phyloP scores from a whole-genome alignment of 306 rosid genomes.

The Sechiopsis laciniata region DNA sequence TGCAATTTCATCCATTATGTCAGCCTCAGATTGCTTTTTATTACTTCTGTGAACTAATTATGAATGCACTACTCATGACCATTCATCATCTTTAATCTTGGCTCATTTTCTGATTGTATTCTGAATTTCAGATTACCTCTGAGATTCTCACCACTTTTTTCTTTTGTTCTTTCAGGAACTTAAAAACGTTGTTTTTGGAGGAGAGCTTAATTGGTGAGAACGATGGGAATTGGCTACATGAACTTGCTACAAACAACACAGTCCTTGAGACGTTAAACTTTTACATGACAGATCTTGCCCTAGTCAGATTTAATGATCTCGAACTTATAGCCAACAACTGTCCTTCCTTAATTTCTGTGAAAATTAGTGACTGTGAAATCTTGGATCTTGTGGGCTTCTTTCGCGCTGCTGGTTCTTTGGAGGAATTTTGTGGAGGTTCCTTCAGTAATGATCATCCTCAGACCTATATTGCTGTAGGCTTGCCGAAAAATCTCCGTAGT shows the following conservation, averaged over 20 bases:
- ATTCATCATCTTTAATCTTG: too few relatives aligned
- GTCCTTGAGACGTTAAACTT: slow-evolving; percentile 76
- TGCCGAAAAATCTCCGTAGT: slow-evolving; percentile 53
- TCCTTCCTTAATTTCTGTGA: slow-evolving; percentile 61
- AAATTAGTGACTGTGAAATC: slow-evolving; percentile 70
- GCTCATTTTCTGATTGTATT: too few relatives aligned
- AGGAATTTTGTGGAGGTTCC: slow-evolving; percentile 87
- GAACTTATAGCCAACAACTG: slow-evolving; percentile 79
- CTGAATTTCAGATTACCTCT: too few relatives aligned
- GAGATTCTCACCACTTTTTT: not conserved
- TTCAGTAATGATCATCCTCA: slow-evolving; percentile 55
- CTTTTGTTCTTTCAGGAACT: slow-evolving; percentile 43
- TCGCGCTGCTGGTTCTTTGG: slow-evolving; percentile 48
- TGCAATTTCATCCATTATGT: not conserved
- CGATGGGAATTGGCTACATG: slow-evolving; percentile 82
- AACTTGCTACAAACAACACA: slow-evolving; percentile 74
- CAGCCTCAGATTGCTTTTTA: too few relatives aligned
- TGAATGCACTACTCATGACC: too few relatives aligned
- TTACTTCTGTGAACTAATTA: too few relatives aligned
- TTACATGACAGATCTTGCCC: slow-evolving; percentile 62
- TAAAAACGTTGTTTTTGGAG: slow-evolving; percentile 73
- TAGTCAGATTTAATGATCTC: slow-evolving; percentile 54
- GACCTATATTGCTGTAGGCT: slow-evolving; percentile 37
- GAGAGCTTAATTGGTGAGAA: slow-evolving; percentile 57
- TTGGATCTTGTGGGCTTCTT: slow-evolving; percentile 61